Evolutionary conservation across 2,329 filamentous ascomycete genomes (phyloP), one percentile per base, ranked within the genome.

Genomic region (Clarireedia homoeocarpa): DNA sequence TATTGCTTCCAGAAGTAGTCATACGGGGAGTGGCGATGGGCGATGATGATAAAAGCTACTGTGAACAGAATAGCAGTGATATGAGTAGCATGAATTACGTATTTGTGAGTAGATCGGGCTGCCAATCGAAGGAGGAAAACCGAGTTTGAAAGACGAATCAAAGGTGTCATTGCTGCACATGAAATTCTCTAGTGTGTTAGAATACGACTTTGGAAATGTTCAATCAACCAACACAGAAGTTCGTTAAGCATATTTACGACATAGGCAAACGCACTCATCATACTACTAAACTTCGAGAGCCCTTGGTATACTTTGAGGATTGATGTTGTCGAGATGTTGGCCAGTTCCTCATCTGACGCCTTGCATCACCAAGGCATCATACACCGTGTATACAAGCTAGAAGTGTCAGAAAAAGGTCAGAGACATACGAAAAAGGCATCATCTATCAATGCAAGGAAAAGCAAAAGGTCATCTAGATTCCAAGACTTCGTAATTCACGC

Each of bases 111-210:
- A 40, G 64, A 69, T 42, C 72, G 69, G 36, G 76, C 67, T 0
- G 77, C 76, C 20, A 82, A 71, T 50, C 78, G 75, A 14, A 81
- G 73, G 45, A 81, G 73, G 58, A 80, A 79, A n/a, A 79, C 68
- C 5, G 73, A 76, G 51, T 82, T 76, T 1, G 78, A 75, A 39
- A 79, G 44, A 7, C 65, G 61, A 15, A 63, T 48, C 12, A 75
- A 64, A 40, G 73, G 71, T 17, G 49, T 42, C 26, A 10, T 40
- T 40, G 40, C 9, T 15, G 24, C 38, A 17, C 30, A 51, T 14
- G 42, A 40, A n/a, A 27, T 51, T 44, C 49, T 51, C 12, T 15
- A 17, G 9, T 20, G 9, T 14, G 24, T 5, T 15, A 45, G 7
- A 45, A 23, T 12, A 3, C 26, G 36, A 30, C 6, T 30, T 30